Conservation (phyloP, 306 rosid species). For the Glycine soja region DNA sequence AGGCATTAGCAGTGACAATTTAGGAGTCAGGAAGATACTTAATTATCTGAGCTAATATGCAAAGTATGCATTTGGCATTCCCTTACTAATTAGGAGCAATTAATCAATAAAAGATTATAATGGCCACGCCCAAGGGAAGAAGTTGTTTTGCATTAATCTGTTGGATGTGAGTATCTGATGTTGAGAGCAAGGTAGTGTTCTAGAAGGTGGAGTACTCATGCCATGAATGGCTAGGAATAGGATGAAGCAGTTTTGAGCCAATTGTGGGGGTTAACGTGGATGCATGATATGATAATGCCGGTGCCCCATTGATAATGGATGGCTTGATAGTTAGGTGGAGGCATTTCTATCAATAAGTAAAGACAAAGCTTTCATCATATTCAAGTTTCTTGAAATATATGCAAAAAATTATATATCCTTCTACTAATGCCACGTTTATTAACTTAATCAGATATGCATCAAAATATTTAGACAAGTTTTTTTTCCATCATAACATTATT, state of each 20-base stretch:
- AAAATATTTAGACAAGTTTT: no score
- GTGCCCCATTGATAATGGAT: no score
- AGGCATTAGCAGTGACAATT: no score
- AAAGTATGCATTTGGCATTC: not conserved
- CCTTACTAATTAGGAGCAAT: not conserved
- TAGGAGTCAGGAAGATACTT: no score
- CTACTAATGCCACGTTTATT: no score
- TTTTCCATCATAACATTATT: no score
- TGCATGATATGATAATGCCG: not conserved
- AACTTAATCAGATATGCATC: no score
- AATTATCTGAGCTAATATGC: not conserved
- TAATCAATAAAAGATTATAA: not conserved
- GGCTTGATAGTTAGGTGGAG: no score
- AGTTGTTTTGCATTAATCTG: constrained; percentile 50
- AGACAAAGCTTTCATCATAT: no score
- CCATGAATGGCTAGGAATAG: constrained; percentile 7
- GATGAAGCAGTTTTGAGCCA: not conserved
- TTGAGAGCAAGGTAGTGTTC: constrained; percentile 42
- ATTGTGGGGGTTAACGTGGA: constrained; percentile 3
- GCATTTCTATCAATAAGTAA: no score
- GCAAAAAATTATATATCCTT: no score
- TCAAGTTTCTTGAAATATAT: no score
- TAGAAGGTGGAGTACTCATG: constrained; percentile 38
- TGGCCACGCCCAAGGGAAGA: constrained; percentile 48
- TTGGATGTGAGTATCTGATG: constrained; percentile 41